Evolutionary conservation across 495 filamentous ascomycete species (phyloP), one percentile per base, ranked within the genome.

Genomic region (Hypoxylon fragiforme): DNA sequence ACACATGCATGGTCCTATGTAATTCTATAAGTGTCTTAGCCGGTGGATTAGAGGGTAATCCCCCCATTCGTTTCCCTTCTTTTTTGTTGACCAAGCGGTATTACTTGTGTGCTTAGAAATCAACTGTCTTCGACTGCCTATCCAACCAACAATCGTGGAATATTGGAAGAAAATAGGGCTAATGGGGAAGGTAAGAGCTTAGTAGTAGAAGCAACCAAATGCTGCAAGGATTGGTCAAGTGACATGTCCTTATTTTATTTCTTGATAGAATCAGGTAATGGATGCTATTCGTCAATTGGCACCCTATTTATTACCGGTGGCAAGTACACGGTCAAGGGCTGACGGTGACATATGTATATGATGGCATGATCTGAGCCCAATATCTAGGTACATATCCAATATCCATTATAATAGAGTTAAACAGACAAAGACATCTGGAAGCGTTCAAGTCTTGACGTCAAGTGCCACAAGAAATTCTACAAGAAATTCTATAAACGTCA

Each of bases 261-360:
- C 51, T 55, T 36, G 51, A 61, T 61, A 28, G 7, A 42, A 55
- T 51, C 51, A 55, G 21, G 50, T 51, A 61, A 55, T 55, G 40
- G 9, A 26, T 43, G 6, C 18, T 48, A 28, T 28, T 28, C 24
- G 24, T 28, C 13, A 43, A 43, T 28, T 22, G 22, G 3, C 8
- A n/a, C 11, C 12, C 34, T 50, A 2, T 32, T 9, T 19, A 19
- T 32, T 32, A 18, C 13, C 18, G 35, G 57, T 60, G 50, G 50
- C 50, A 44, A 60, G 44, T 60, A 49, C 24, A 28, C 24, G 4
- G 24, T 9, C 9, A 4, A 30, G 26, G 50, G 54, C 54, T 45
- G 50, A 50, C 57, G 44, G 21, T 20, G 48, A 39, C n/a, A n/a
- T n/a, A n/a, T n/a, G n/a, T n/a, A n/a, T 50, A 60, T 59, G 56